Base-by-base conservation (phyloP, 108 stramenopile genomes). In the Phaeodactylum tricornutum region DNA sequence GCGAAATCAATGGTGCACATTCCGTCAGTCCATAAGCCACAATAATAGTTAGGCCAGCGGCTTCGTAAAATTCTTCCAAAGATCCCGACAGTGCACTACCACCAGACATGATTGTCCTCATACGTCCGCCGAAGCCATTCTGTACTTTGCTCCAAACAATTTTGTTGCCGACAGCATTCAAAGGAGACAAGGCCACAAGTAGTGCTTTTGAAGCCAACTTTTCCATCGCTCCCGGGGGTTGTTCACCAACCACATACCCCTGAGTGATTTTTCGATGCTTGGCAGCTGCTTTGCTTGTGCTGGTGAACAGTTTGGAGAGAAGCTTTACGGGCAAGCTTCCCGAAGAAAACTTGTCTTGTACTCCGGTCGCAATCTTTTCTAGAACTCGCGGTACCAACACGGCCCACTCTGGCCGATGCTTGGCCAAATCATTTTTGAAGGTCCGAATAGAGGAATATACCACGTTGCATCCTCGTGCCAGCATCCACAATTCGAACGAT, bases 21-120 rank as follows among this genome's bases (percentile, higher is more conserved):
- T 95, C 93, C 33, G 93, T 95, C 57, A 95, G 55, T 7, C 95
- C 95, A 45, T 93, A 96, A 33, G 88, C 94, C 5, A 95, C 90
- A 51, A 79, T 48, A 41, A 96, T 72, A 7, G 67, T 61, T 32
- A 92, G 61, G 8, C 90, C 90, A 19, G 75, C 76, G 32, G 81
- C 79, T 48, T 88, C 84, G 59, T 93, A 95, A 72, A 95, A 95
- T 17, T 47, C 38, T 59, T 96, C 95, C 29, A 96, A 63, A 5
- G 67, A 72, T 14, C 85, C 81, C n/a, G 88, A 67, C 41, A 96
- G 66, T 11, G 92, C 88, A 40, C 79, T 81, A 51, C 95, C 95
- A 33, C 95, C 95, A 7, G 71, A 66, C 49, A 96, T 87, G 22
- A 96, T 85, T 0, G 62, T 62, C 46, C 77, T 81, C 15, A 90